These are phyloP conservation scores for Suhomyces panamericanus DNA, from an alignment of 1,139 yeast species.

Conservation along the genomic window DNA sequence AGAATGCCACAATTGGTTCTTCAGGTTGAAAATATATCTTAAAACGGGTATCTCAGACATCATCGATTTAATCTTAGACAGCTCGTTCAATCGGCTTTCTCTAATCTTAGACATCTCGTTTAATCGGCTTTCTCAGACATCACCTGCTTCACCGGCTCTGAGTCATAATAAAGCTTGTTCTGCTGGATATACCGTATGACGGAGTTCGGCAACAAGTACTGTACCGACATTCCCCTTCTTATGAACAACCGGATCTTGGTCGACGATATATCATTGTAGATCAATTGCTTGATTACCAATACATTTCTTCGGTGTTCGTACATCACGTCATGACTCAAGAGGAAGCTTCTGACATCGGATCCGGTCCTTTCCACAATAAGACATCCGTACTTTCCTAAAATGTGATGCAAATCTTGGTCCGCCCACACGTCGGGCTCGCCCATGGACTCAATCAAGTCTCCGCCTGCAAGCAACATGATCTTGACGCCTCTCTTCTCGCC, in stretches of 20 bases:
- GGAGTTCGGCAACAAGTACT: constrained; percentile 87
- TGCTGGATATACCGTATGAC: constrained; percentile 95
- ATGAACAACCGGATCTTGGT: constrained; percentile 91
- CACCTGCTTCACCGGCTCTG: constrained; percentile 93
- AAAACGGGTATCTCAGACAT: constrained; percentile 55
- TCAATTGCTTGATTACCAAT: constrained; percentile 89
- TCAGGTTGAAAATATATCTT: constrained; percentile 1
- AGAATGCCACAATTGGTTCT: neutral
- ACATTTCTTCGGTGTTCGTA: constrained; percentile 94
- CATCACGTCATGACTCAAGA: constrained; percentile 93
- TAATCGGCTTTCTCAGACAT: constrained; percentile 55
- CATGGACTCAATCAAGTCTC: constrained; percentile 96
- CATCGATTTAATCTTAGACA: no score
- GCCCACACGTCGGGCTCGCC: constrained; percentile 99
- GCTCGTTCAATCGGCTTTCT: constrained; percentile 45
- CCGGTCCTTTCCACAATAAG: constrained; percentile 96
- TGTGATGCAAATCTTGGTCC: constrained; percentile 91
- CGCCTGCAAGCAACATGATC: constrained; percentile 96
- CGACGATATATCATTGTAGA: constrained; percentile 92
- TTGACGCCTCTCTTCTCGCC: constrained; percentile 86
- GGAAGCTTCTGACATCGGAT: constrained; percentile 87
- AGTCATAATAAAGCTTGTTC: constrained; percentile 80
- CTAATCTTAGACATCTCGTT: no score
- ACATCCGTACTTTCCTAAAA: constrained; percentile 93
- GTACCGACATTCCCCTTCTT: constrained; percentile 95